These are phyloP conservation scores for Russula griseocarnosa DNA, from an alignment of 768 basidiomycete genomes.

Conservation along the genomic window DNA sequence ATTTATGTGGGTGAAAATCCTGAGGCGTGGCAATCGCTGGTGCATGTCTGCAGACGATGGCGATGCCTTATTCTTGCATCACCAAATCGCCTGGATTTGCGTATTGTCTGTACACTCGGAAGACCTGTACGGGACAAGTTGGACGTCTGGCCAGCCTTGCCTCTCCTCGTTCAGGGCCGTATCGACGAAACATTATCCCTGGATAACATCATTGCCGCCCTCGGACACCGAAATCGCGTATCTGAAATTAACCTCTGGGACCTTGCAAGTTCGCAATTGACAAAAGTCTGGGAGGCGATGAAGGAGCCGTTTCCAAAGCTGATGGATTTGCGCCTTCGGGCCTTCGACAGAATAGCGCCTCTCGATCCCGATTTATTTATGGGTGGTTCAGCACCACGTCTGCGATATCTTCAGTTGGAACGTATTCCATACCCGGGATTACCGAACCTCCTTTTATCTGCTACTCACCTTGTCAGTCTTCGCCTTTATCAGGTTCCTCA, in stretches of 20 bases:
- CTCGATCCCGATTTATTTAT: not conserved
- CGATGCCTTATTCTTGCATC: not conserved
- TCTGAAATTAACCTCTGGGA: not conserved
- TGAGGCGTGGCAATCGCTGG: not conserved
- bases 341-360: no score
- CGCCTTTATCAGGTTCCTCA: not conserved
- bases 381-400: not conserved
- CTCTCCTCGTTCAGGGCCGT: no score
- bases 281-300: not conserved
- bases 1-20: not conserved
- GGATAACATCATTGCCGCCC: constrained; percentile 3
- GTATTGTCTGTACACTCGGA: not conserved
- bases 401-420: not conserved
- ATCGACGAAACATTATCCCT: no score
- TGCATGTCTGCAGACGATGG: not conserved
- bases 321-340: not conserved
- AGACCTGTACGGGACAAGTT: not conserved
- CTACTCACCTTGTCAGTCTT: not conserved
- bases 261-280: no score
- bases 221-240: not conserved
- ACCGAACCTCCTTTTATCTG: not conserved
- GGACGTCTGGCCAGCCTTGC: not conserved
- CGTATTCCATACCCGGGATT: not conserved
- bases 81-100: not conserved
- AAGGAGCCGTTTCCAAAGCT: constrained; percentile 6